A percentile compares a stretch with the other conserved stretches of the same genome.
Evolutionary conservation across 2,329 filamentous ascomycete species (phyloP).

Genomic region (Exophiala bonariae): DNA sequence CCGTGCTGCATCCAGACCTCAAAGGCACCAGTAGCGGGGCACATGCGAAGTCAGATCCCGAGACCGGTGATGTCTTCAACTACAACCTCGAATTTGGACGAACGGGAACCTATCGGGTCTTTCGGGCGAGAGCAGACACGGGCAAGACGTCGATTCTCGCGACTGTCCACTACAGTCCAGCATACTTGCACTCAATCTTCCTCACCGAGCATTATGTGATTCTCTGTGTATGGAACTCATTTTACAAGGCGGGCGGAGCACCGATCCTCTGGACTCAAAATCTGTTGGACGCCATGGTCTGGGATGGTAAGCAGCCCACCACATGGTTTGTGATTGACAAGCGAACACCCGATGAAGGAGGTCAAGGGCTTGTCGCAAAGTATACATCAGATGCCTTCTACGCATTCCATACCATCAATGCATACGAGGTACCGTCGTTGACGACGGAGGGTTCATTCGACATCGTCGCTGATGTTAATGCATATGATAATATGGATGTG

Average conservation of each 20-base stretch:
- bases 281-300: slow-evolving; percentile 67
- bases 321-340: slow-evolving; percentile 77
- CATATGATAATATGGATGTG: slow-evolving; percentile 65
- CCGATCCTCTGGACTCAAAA: slow-evolving; percentile 66
- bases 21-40: slow-evolving; percentile 67
- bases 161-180: slow-evolving; percentile 57
- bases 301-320: slow-evolving; percentile 56
- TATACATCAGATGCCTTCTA: slow-evolving; percentile 71
- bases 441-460: slow-evolving; percentile 45
- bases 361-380: slow-evolving; percentile 65
- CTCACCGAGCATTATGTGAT: slow-evolving; percentile 70
- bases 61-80: slow-evolving; percentile 76
- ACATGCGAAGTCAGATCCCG: slow-evolving; percentile 70
- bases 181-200: slow-evolving; percentile 84
- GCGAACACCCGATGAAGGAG: slow-evolving; percentile 37
- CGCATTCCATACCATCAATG: slow-evolving; percentile 78
- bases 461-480: slow-evolving; percentile 65
- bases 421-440: slow-evolving; percentile 62
- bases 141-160: slow-evolving; percentile 71
- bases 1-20: slow-evolving; percentile 65
- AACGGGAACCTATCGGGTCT: slow-evolving; percentile 65
- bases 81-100: slow-evolving; percentile 68
- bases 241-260: slow-evolving; percentile 58
- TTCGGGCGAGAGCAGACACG: slow-evolving; percentile 61
- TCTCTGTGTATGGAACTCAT: slow-evolving; percentile 70